These are phyloP conservation scores for Dryas drummondii DNA, from an alignment of 306 rosid species.

Conservation along the genomic window DNA sequence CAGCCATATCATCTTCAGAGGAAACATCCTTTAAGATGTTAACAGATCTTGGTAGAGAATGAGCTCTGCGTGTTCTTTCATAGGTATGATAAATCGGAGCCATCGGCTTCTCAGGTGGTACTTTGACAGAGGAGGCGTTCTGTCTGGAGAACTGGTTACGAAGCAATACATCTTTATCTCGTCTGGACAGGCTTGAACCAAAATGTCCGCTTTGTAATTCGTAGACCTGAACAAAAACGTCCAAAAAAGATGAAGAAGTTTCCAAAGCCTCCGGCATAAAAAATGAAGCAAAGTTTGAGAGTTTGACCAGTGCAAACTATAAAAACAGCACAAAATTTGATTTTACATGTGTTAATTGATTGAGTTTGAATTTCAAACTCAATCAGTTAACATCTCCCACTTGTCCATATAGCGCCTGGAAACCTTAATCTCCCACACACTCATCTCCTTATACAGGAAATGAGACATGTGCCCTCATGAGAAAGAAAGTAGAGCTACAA, in stretches of 20 bases:
- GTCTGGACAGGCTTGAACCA: conserved; percentile 7
- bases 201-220: too few relatives aligned
- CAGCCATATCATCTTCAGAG: not conserved
- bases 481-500: not conserved
- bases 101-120: not conserved
- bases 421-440: not conserved
- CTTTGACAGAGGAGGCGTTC: conserved; percentile 31
- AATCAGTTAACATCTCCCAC: not conserved
- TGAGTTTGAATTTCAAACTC: too few relatives aligned
- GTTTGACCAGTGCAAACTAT: not conserved
- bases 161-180: not conserved
- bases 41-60: conserved; percentile 18
- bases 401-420: not conserved
- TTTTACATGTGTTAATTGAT: not conserved
- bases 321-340: not conserved
- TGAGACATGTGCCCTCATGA: not conserved
- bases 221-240: not conserved
- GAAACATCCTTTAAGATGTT: not conserved
- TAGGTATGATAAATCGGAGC: not conserved
- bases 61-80: conserved; percentile 9
- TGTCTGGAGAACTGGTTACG: conserved; percentile 1
- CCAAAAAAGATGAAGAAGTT: not conserved
- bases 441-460: not conserved
- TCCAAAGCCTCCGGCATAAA: conserved; percentile 25
- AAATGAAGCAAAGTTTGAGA: not conserved